Percentiles rank a stretch among this genome's conserved stretches.
Conservation (phyloP, 2,329 filamentous ascomycete genomes). For the Leptographium galeiforme region DNA sequence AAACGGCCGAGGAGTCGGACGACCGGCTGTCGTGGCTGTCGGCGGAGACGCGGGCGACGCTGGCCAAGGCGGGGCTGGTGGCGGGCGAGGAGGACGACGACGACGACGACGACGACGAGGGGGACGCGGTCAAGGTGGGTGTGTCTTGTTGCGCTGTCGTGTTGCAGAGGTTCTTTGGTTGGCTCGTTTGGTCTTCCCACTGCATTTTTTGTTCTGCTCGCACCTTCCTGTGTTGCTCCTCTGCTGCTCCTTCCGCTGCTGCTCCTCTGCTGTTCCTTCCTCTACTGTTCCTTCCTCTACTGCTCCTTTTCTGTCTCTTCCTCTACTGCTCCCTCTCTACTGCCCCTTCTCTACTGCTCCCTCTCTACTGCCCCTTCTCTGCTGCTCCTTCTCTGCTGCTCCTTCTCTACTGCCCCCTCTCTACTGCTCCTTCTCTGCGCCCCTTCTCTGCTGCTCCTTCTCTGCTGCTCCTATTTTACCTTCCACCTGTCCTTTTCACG, state of each 20-base stretch:
- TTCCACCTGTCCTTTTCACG: background rate
- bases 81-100: conserved; percentile 23
- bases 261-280: background rate
- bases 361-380: no score
- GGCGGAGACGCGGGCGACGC: conserved; percentile 59
- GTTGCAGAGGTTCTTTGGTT: background rate
- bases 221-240: no score
- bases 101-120: conserved; percentile 30
- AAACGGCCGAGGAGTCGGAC: conserved; percentile 16
- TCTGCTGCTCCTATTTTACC: no score
- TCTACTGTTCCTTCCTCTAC: background rate
- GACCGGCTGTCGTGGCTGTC: conserved; percentile 46
- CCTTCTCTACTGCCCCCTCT: no score
- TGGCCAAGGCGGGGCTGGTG: conserved; percentile 50
- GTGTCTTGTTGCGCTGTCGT: background rate
- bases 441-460: background rate
- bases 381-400: background rate
- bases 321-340: background rate
- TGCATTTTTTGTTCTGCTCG: background rate
- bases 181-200: background rate
- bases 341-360: background rate
- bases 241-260: background rate
- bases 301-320: background rate
- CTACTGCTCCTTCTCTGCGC: background rate
- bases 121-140: conserved; percentile 54